These are phyloP conservation scores for Osmanthus fragrans DNA, from an alignment of 257 asterid species.

Conservation along the genomic window DNA sequence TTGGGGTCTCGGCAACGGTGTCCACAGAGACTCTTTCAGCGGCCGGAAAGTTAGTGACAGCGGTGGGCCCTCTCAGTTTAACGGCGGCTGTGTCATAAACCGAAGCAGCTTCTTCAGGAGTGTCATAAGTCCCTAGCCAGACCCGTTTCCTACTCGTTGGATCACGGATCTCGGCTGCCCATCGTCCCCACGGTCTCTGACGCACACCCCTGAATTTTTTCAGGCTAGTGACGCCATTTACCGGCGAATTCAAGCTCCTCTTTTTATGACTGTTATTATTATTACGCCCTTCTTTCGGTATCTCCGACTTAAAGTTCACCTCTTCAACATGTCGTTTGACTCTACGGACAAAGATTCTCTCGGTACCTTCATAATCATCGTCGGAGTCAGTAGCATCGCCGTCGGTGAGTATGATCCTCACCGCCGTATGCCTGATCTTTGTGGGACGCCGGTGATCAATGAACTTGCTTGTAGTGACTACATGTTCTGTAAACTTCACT, in stretches of 20 bases:
- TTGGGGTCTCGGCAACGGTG: neutral
- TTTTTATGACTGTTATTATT: conserved; percentile 14
- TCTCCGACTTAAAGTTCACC: conserved; percentile 40
- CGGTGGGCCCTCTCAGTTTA: conserved; percentile 58
- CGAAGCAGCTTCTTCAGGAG: conserved; percentile 82
- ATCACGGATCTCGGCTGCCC: conserved; percentile 95
- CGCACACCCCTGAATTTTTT: conserved; percentile 73
- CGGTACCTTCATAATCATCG: conserved; percentile 27
- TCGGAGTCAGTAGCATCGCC: conserved; percentile 26
- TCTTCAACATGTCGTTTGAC: conserved; percentile 61
- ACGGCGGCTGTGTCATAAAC: conserved; percentile 82
- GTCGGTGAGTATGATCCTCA: conserved; percentile 56
- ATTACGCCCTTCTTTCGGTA: conserved; percentile 19
- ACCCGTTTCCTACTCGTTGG: conserved; percentile 64
- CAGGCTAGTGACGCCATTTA: conserved; percentile 34
- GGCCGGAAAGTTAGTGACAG: conserved; percentile 62
- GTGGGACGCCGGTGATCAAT: conserved; percentile 10
- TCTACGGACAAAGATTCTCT: conserved; percentile 24
- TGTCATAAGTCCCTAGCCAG: conserved; percentile 83
- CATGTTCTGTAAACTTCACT: conserved; percentile 51
- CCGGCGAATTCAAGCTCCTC: conserved; percentile 22
- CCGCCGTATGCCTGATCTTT: conserved; percentile 27
- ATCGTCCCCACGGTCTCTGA: conserved; percentile 85
- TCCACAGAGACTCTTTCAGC: conserved; percentile 9
- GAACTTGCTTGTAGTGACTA: conserved; percentile 46